Evolutionary conservation across 306 rosid genomes (phyloP).

Genomic region (Potentilla sterilis): DNA sequence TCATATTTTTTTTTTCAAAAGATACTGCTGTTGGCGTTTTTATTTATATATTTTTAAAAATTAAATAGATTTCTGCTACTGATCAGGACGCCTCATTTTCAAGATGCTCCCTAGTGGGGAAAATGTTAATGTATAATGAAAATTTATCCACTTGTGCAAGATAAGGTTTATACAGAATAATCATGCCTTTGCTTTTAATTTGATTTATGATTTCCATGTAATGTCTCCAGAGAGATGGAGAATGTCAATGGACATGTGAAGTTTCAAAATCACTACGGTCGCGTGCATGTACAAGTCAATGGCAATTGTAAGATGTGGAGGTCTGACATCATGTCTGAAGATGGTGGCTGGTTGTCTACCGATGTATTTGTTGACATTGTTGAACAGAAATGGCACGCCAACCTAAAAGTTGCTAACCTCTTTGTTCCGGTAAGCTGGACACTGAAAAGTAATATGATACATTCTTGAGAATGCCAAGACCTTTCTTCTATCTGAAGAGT

Average conservation of each 20-base stretch:
- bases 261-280: constrained; percentile 71
- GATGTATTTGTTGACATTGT: constrained; percentile 74
- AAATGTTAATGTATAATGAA: not conserved
- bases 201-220: constrained; percentile 14
- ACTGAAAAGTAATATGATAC: constrained; percentile 3
- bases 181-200: not conserved
- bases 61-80: not conserved
- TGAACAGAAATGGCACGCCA: constrained; percentile 89
- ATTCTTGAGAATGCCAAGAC: constrained; percentile 15
- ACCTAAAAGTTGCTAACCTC: constrained; percentile 66
- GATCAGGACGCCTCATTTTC: not conserved
- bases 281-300: constrained; percentile 64
- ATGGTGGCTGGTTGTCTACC: constrained; percentile 91
- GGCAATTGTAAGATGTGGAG: constrained; percentile 92
- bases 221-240: constrained; percentile 68
- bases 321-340: constrained; percentile 57
- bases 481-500: constrained; percentile 17
- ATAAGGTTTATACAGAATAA: not conserved
- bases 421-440: constrained; percentile 81
- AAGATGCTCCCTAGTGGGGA: not conserved
- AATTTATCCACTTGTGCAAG: constrained; percentile 9
- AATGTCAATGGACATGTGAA: constrained; percentile 75
- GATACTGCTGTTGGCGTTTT: not conserved
- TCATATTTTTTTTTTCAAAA: not conserved
- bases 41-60: no score